Conservation (phyloP, 1,284 basidiomycete genomes). For the Pseudozyma hubeiensis region DNA sequence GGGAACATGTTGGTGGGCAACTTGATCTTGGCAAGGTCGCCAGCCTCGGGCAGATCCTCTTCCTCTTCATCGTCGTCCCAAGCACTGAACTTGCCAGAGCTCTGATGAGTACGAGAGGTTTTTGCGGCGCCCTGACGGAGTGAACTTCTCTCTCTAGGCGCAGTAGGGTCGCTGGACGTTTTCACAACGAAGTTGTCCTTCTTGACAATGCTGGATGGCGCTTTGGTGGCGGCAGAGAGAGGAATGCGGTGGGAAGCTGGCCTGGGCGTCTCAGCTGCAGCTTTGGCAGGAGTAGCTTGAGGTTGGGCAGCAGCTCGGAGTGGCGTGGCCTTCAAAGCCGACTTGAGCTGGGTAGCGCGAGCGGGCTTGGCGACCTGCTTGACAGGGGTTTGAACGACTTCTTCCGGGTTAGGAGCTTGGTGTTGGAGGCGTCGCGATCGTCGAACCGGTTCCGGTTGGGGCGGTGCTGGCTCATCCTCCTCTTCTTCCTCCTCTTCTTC, state of each 20-base stretch:
- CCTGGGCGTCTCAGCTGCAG: constrained; percentile 28
- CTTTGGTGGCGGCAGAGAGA: constrained; percentile 39
- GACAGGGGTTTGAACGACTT: constrained; percentile 23
- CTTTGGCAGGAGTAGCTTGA: constrained; percentile 10
- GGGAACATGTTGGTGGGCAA: constrained; percentile 63
- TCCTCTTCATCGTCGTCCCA: constrained; percentile 66
- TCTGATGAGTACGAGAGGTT: constrained; percentile 57
- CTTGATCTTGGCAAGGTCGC: constrained; percentile 66
- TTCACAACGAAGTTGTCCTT: constrained; percentile 59
- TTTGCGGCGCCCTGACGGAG: constrained; percentile 63
- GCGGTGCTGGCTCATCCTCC: constrained; percentile 19
- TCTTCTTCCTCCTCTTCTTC: constrained; percentile 18
- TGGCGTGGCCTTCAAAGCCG: constrained; percentile 44
- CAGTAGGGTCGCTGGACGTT: constrained; percentile 33
- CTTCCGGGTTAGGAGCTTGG: constrained; percentile 18
- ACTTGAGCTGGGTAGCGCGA: constrained; percentile 35
- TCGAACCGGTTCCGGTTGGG: constrained; percentile 30
- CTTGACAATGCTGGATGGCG: constrained; percentile 25
- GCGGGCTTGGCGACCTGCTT: constrained; percentile 28
- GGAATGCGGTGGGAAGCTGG: constrained; percentile 42
- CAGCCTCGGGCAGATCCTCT: constrained; percentile 58
- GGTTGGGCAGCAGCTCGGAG: constrained; percentile 22
- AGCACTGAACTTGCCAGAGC: constrained; percentile 61
- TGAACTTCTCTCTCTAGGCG: constrained; percentile 54
- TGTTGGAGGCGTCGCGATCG: constrained; percentile 38